Evolutionary conservation across 2,329 filamentous ascomycete species (phyloP).

Genomic region (Arthrinium phaeospermum): DNA sequence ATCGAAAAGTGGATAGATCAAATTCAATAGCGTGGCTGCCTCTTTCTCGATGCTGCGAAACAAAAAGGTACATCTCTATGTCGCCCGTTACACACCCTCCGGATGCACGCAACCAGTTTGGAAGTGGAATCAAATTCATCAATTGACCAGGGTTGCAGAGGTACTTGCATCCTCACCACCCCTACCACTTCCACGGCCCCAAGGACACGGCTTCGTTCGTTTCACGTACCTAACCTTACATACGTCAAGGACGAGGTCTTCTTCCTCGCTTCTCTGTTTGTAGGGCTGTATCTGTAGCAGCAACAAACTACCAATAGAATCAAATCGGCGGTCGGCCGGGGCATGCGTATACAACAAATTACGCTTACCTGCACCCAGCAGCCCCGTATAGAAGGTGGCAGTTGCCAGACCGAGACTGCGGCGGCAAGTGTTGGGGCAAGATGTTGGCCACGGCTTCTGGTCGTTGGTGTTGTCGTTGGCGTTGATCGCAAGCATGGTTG

Average conservation of each 20-base stretch:
- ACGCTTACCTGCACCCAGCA: not conserved
- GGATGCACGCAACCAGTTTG: not conserved
- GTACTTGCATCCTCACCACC: not conserved
- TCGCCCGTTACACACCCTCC: slow-evolving; percentile 2
- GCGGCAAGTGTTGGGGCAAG: not conserved
- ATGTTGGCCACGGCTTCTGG: not conserved
- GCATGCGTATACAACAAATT: not conserved
- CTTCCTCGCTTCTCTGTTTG: not conserved
- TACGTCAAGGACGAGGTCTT: not conserved
- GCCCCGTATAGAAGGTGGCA: not conserved
- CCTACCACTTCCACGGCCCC: not conserved
- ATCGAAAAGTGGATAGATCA: slow-evolving; percentile 3
- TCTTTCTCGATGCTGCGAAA: not conserved
- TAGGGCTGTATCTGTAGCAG: slow-evolving; percentile 3
- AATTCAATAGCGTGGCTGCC: slow-evolving; percentile 6
- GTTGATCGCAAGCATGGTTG: not conserved
- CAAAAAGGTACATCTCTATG: not conserved
- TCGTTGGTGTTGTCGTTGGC: not conserved
- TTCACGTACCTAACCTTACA: not conserved
- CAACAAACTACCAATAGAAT: not conserved
- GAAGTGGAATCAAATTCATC: not conserved
- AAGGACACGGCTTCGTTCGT: not conserved
- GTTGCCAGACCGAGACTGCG: not conserved
- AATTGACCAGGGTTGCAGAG: not conserved
- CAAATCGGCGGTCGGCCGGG: not conserved